phyloP scores from a whole-genome alignment of 495 filamentous ascomycete species.

The Pyrenula massariospora region DNA sequence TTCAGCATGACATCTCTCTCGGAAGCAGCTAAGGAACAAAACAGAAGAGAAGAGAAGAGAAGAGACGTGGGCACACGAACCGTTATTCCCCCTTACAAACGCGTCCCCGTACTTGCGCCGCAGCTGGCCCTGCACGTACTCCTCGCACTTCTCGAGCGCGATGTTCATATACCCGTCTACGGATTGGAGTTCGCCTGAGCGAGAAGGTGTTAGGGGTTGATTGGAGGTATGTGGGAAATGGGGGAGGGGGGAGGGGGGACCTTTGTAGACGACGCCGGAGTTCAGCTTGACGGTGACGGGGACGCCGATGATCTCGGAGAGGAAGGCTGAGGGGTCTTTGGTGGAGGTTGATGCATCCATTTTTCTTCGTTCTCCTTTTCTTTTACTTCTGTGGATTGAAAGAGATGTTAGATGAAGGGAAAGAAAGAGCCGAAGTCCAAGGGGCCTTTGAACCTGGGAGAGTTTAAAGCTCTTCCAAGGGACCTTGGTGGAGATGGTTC shows the following conservation, averaged over 20 bases:
- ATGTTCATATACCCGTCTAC: conserved; percentile 99
- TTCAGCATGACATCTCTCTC: too few species aligned
- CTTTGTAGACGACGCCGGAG: conserved; percentile 90
- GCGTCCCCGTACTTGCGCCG: conserved; percentile 83
- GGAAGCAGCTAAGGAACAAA: not conserved
- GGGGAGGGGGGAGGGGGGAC: conserved; percentile 31
- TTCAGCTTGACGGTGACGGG: conserved; percentile 93
- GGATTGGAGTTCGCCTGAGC: conserved; percentile 76
- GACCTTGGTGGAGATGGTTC: too few species aligned
- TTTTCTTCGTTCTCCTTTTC: conserved; percentile 76
- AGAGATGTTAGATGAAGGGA: not conserved
- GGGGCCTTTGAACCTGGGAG: not conserved
- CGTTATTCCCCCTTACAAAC: conserved; percentile 94
- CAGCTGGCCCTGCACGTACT: conserved; percentile 74
- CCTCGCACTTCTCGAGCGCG: conserved; percentile 85
- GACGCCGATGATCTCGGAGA: conserved; percentile 84
- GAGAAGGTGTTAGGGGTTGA: not conserved
- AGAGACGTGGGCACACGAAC: conserved; percentile 28
- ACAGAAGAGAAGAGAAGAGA: not conserved
- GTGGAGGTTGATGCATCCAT: conserved; percentile 46
- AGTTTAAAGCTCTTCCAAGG: not conserved
- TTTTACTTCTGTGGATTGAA: not conserved
- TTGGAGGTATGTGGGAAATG: not conserved
- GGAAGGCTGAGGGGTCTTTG: conserved; percentile 81
- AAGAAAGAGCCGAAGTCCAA: conserved; percentile 3